phyloP scores from a whole-genome alignment of 2,329 filamentous ascomycete species.

The Fusarium sp. region DNA sequence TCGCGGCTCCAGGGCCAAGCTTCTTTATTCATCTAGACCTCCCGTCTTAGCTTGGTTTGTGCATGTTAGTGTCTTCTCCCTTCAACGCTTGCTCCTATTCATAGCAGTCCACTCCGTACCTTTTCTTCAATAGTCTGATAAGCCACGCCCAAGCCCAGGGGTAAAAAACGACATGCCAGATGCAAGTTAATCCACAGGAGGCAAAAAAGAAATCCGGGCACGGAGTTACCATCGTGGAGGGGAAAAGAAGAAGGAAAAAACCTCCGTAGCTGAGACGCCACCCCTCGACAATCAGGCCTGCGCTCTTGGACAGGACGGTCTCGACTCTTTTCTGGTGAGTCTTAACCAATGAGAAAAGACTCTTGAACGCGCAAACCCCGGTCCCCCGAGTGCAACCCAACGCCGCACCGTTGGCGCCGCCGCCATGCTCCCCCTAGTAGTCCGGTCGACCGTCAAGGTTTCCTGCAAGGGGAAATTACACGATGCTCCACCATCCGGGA shows the following conservation, averaged over 20 bases:
- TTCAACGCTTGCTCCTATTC: slow-evolving; percentile 5
- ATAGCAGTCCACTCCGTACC: background rate
- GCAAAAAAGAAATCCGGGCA: background rate
- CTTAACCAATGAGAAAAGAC: background rate
- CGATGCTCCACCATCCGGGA: slow-evolving; percentile 9
- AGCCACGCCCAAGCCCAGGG: slow-evolving; percentile 20
- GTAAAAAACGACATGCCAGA: slow-evolving; percentile 1
- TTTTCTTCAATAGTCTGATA: slow-evolving; percentile 17
- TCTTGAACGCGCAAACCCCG: slow-evolving; percentile 5
- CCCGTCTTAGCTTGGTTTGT: background rate
- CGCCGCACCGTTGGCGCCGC: slow-evolving; percentile 46
- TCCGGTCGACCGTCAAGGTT: slow-evolving; percentile 39
- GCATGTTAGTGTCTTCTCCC: background rate
- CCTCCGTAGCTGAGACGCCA: background rate
- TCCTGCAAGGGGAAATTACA: slow-evolving; percentile 45
- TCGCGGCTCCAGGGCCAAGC: slow-evolving; percentile 1
- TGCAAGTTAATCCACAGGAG: background rate
- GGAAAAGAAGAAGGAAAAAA: background rate
- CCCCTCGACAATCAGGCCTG: background rate
- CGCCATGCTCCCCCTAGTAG: slow-evolving; percentile 24
- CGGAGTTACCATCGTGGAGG: background rate
- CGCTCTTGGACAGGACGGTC: background rate
- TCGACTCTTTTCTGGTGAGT: slow-evolving; percentile 9
- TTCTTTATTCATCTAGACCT: slow-evolving; percentile 19
- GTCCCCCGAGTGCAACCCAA: slow-evolving; percentile 22